Base-by-base conservation (phyloP, 1,139 yeast genomes). In the Arxiozyma telluris region DNA sequence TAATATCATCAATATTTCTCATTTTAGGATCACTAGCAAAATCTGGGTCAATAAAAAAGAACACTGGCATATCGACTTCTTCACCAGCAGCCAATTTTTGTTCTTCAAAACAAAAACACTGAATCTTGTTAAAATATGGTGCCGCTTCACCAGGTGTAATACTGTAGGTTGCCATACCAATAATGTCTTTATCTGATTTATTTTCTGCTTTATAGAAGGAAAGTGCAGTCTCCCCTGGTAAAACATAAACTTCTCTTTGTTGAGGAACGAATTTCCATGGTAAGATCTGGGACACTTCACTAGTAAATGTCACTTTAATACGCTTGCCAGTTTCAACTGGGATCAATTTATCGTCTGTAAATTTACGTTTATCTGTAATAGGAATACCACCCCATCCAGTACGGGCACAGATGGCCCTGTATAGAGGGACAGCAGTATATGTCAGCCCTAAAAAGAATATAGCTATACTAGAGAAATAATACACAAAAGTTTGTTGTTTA, bases 61-160 rank as follows among this genome's bases (percentile, higher is more conserved):
- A 94, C 20, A 93, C 91, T 0, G 99, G 99, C 98, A 94, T 93
- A 67, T 94, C 99, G 18, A 94, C 96, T 69, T 93, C 98, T 73
- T 94, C 99, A 7, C 98, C 98, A 1, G 97, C 96, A 55, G 84
- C 79, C 60, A 93, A 76, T 69, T 89, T 79, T 71, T 93, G 99
- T 68, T 93, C 98, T 72, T 93, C 99, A 68, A 94, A 93, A 68
- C 99, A 93, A 73, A 93, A 93, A 71, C 99, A 93, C 69, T 93
- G 98, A 65, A 93, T 93, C 71, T 93, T 93, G 73, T 89, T 88
- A 74, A 93, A 93, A 71, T 93, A 94, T 6, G 90, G 96, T 0
- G 98, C 96, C 11, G 94, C 96, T 62, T 87, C 91, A 61, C 93
- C 98, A 0, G 99, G 99, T 0, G 96, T 83, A 49, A 94, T 96